Percentiles rank a stretch among this genome's conserved stretches.
phyloP scores from a whole-genome alignment of 306 rosid genomes.

The Hippophae gyantsensis region DNA sequence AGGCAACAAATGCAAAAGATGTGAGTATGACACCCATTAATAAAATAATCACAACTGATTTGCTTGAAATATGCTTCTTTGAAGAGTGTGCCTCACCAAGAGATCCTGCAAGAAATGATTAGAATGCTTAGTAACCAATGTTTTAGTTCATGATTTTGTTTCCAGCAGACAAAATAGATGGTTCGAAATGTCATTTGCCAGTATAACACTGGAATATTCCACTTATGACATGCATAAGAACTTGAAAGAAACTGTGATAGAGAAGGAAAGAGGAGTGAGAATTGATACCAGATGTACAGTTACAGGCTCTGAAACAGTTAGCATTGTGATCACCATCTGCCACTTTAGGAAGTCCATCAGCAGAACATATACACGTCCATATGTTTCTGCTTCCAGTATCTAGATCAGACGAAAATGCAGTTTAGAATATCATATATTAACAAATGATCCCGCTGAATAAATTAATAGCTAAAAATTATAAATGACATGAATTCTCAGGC shows the following conservation, averaged over 20 bases:
- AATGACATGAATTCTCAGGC: background rate
- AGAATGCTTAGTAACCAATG: constrained; percentile 2
- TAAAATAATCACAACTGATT: constrained; percentile 47
- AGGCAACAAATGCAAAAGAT: constrained; percentile 55
- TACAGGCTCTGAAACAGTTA: constrained; percentile 77
- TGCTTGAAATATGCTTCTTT: constrained; percentile 51
- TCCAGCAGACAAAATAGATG: no score
- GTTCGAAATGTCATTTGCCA: no score
- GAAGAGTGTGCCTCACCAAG: constrained; percentile 34
- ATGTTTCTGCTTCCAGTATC: constrained; percentile 37
- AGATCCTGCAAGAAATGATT: constrained; percentile 50
- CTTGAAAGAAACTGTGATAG: background rate
- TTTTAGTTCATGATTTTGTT: no score
- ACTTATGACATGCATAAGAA: background rate
- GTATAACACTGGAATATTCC: no score
- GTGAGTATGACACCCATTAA: constrained; percentile 46
- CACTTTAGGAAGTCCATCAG: constrained; percentile 65
- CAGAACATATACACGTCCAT: constrained; percentile 75
- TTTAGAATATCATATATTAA: constrained; percentile 13
- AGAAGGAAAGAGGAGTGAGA: constrained; percentile 19
- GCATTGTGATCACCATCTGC: constrained; percentile 33
- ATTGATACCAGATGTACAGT: constrained; percentile 65
- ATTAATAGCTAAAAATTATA: background rate
- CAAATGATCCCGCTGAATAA: background rate
- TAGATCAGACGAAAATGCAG: constrained; percentile 26